A percentile compares a stretch with the other conserved stretches of the same genome.
phyloP scores from a whole-genome alignment of 1,284 basidiomycete genomes.

The Boletellus sp. region DNA sequence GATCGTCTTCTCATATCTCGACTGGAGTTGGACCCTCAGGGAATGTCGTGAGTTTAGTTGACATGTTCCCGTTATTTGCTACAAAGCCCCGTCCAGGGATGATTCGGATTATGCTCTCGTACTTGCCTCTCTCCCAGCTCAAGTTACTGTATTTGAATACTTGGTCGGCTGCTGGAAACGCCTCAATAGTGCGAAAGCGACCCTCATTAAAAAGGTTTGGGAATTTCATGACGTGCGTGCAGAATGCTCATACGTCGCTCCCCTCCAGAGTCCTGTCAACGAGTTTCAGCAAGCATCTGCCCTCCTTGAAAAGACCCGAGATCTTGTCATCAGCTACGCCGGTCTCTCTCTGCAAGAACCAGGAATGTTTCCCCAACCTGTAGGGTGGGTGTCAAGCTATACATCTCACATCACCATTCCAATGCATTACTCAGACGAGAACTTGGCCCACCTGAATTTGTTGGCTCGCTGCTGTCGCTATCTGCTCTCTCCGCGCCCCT shows the following conservation, averaged over 20 bases:
- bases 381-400: slow-evolving; percentile 48
- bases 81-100: slow-evolving; percentile 46
- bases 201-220: slow-evolving; percentile 59
- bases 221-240: not conserved
- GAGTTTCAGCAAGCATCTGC: slow-evolving; percentile 61
- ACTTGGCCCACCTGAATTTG: slow-evolving; percentile 74
- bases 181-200: slow-evolving; percentile 55
- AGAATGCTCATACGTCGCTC: not conserved
- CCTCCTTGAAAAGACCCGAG: slow-evolving; percentile 70
- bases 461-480: slow-evolving; percentile 69
- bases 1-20: slow-evolving; percentile 87
- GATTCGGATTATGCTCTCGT: slow-evolving; percentile 80
- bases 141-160: slow-evolving; percentile 89
- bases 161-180: slow-evolving; percentile 91
- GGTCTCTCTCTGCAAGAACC: slow-evolving; percentile 90
- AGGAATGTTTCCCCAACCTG: slow-evolving; percentile 89
- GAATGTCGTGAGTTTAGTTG: slow-evolving; percentile 61
- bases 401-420: slow-evolving; percentile 1
- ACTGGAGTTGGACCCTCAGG: slow-evolving; percentile 75
- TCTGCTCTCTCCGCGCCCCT: slow-evolving; percentile 61
- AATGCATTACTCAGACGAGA: slow-evolving; percentile 45
- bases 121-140: slow-evolving; percentile 72
- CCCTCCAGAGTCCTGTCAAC: slow-evolving; percentile 48
- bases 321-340: slow-evolving; percentile 85
- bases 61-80: not conserved